Percentiles rank a stretch among this genome's conserved stretches.
Conservation (phyloP, 192 early-diverging fungal species). For the Coemansia sp. region DNA sequence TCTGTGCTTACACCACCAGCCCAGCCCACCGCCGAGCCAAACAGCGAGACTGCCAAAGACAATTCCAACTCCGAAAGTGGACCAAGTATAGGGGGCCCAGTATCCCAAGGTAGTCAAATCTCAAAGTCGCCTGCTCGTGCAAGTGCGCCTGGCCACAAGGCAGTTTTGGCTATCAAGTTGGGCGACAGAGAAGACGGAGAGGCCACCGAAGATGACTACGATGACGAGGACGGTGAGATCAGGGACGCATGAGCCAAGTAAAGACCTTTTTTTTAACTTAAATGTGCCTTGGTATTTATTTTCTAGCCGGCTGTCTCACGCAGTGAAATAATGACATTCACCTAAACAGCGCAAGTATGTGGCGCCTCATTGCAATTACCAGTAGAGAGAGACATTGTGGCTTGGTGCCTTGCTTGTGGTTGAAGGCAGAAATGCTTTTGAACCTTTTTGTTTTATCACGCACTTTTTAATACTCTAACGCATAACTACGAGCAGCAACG, state of each 20-base stretch:
- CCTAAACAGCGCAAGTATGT: neutral
- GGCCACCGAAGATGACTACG: slow-evolving; percentile 48
- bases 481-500: neutral
- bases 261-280: no score
- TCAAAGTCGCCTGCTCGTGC: neutral
- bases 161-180: slow-evolving; percentile 4
- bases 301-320: no score
- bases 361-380: neutral
- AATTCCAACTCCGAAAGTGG: neutral
- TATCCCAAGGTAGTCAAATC: neutral
- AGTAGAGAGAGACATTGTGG: neutral
- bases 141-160: slow-evolving; percentile 3
- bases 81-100: neutral
- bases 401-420: neutral
- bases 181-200: slow-evolving; percentile 44
- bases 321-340: neutral
- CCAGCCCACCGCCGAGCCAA: neutral
- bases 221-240: slow-evolving; percentile 53
- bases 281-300: no score
- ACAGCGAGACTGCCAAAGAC: neutral
- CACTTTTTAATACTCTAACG: neutral
- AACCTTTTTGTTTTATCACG: neutral
- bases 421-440: neutral
- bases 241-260: slow-evolving; percentile 14
- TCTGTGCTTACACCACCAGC: neutral